Evolutionary conservation across 1,284 basidiomycete genomes (phyloP).

Genomic region (Cutaneotrichosporon spelunceum): DNA sequence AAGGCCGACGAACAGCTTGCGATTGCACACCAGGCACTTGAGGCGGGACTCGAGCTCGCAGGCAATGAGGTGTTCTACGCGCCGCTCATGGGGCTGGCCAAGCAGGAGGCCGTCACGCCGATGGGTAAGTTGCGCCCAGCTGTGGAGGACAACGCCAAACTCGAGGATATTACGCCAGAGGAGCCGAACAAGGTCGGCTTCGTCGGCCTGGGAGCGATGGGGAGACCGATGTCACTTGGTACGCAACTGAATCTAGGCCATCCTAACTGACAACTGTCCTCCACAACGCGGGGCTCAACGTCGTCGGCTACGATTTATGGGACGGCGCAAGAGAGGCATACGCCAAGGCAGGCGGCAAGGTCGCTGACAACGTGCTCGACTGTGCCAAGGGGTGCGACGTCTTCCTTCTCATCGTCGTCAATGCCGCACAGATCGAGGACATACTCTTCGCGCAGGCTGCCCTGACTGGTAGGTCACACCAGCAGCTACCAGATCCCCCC

Average conservation of each 20-base stretch:
- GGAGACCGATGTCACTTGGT: constrained; percentile 23
- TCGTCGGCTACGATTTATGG: constrained; percentile 28
- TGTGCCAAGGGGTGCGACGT: constrained; percentile 23
- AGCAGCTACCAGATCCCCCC: background rate
- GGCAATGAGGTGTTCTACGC: constrained; percentile 10
- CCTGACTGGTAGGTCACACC: constrained; percentile 8
- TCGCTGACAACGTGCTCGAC: constrained; percentile 13
- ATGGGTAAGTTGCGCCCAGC: background rate
- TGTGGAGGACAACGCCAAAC: background rate
- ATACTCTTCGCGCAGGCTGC: constrained; percentile 25
- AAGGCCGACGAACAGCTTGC: background rate
- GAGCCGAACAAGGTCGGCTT: constrained; percentile 22
- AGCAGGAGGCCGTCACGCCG: constrained; percentile 2
- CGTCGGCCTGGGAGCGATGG: constrained; percentile 27
- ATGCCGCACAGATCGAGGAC: constrained; percentile 25
- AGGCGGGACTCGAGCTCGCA: background rate
- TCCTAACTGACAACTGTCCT: constrained; percentile 12
- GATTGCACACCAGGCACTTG: constrained; percentile 1
- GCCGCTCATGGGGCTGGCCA: constrained; percentile 11
- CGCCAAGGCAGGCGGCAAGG: constrained; percentile 13
- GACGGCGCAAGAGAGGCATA: constrained; percentile 6
- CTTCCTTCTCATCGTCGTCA: constrained; percentile 32
- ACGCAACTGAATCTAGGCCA: background rate
- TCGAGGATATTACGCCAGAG: background rate
- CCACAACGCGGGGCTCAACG: constrained; percentile 16